Base-by-base conservation (phyloP, 2,329 filamentous ascomycete species). In the Penicillium sp. region DNA sequence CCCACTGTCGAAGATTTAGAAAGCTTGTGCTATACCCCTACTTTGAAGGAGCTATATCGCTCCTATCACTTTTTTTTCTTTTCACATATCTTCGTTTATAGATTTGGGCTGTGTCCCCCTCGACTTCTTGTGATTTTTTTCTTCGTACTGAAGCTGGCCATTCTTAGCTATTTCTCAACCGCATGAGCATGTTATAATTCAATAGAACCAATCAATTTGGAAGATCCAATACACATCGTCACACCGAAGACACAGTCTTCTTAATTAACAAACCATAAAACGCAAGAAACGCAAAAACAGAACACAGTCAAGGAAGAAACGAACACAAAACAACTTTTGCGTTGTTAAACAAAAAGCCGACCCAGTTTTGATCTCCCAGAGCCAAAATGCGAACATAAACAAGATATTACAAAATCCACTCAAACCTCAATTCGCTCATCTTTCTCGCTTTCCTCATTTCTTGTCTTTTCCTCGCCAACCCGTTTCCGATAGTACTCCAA, bases 401-500 rank as follows among this genome's bases (percentile, higher is more conserved):
- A 33, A 42, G 35, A 29, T 57, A 43, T 48, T 43, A 43, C 37
- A 58, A 33, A 15, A 6, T n/a, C 25, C 13, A 35, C 31, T 64
- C 57, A 59, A 25, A 60, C 53, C 7, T 60, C 54, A 38, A 41
- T 23, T 17, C 57, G 62, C 19, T 40, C 58, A 64, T 41, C 41
- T 60, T 63, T 33, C 50, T 33, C 12, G 8, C 27, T 29, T 4
- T 50, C 29, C 6, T 55, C 56, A n/a, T 35, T 19, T 2, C 12
- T 6, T 9, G 6, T 23, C 25, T 23, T n/a, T 31, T n/a, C 29
- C 47, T 56, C 59, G 10, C 59, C 54, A 46, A 58, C 56, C 43
- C 64, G 69, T 56, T 64, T 65, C 40, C 70, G 66, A 59, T 74
- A 75, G 51, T 70, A 77, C 33, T 75, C 73, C 57, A 77, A 52